Evolutionary conservation across 768 basidiomycete genomes (phyloP).

Genomic region (Sarcodon aspratus): DNA sequence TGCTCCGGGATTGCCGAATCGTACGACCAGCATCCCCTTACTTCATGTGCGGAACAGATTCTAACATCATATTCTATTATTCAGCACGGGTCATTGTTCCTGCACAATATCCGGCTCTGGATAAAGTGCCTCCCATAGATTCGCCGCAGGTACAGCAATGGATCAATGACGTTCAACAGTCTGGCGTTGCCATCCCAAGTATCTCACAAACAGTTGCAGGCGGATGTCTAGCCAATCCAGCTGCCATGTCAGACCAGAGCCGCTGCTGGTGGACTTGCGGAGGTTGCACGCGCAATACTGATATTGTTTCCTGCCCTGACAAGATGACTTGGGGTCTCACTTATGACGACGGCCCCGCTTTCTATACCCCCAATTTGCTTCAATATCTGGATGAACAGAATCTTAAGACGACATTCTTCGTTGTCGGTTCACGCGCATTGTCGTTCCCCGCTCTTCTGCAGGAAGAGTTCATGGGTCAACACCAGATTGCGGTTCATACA

Average conservation of each 20-base stretch:
- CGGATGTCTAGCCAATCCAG: conserved; percentile 44
- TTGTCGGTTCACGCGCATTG: conserved; percentile 72
- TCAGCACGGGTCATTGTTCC: background rate
- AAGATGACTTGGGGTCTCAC: conserved; percentile 47
- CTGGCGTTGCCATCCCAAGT: conserved; percentile 48
- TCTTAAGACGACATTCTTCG: conserved; percentile 79
- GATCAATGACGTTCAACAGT: conserved; percentile 46
- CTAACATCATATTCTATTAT: background rate
- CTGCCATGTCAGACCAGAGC: conserved; percentile 35
- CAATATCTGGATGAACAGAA: conserved; percentile 50
- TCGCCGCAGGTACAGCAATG: conserved; percentile 57
- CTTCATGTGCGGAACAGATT: no score
- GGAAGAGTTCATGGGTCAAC: conserved; percentile 62
- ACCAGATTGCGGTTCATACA: conserved; percentile 66
- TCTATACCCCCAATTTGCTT: conserved; percentile 64
- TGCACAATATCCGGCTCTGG: conserved; percentile 53
- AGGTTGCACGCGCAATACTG: conserved; percentile 54
- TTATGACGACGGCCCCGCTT: conserved; percentile 75
- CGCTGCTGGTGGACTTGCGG: conserved; percentile 80
- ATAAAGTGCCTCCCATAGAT: conserved; percentile 46
- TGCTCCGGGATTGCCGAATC: conserved; percentile 50
- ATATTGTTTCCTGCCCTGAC: conserved; percentile 64
- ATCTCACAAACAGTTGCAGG: conserved; percentile 27
- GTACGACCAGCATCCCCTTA: conserved; percentile 15
- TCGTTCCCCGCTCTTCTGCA: conserved; percentile 61